Conservation (phyloP, 106 monocot species). For the Xerophyta viscosa region DNA sequence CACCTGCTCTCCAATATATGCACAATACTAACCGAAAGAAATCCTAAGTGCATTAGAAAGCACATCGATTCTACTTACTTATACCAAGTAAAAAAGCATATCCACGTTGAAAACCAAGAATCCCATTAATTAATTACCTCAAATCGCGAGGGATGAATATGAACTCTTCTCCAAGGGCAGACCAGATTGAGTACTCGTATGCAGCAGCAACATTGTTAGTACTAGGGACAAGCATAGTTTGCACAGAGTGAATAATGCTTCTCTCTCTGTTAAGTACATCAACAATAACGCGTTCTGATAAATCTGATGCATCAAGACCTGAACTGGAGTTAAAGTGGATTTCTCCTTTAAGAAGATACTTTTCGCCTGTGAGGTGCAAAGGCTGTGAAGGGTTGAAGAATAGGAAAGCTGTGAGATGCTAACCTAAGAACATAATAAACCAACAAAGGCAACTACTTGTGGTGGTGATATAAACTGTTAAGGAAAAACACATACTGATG, state of each 20-base stretch:
- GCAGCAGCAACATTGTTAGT: conserved; percentile 14
- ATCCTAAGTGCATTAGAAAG: too few relatives aligned
- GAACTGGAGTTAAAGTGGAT: conserved; percentile 41
- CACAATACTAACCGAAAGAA: too few relatives aligned
- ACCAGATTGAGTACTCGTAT: conserved; percentile 76
- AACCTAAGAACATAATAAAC: neutral
- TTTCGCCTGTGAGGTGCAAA: conserved; percentile 59
- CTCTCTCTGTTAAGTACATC: conserved; percentile 51
- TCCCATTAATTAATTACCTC: conserved; percentile 53
- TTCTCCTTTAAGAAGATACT: conserved; percentile 77
- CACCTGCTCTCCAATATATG: too few relatives aligned
- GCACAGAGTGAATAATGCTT: conserved; percentile 31
- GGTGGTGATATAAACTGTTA: too few relatives aligned
- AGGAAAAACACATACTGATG: conserved; percentile 25
- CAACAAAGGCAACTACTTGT: too few relatives aligned
- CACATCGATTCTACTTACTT: too few relatives aligned
- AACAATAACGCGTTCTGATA: conserved; percentile 47
- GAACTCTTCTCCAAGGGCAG: conserved; percentile 56
- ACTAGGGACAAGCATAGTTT: conserved; percentile 23
- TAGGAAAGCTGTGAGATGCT: too few relatives aligned
- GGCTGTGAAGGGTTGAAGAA: conserved; percentile 64
- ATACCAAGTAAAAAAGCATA: too few relatives aligned
- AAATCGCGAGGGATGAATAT: conserved; percentile 59
- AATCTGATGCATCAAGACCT: conserved; percentile 18
- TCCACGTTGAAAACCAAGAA: too few relatives aligned